Evolutionary conservation across 352 stramenopile species (phyloP), one percentile per base, ranked within the genome.

Genomic region (Phytopythium boreale): DNA sequence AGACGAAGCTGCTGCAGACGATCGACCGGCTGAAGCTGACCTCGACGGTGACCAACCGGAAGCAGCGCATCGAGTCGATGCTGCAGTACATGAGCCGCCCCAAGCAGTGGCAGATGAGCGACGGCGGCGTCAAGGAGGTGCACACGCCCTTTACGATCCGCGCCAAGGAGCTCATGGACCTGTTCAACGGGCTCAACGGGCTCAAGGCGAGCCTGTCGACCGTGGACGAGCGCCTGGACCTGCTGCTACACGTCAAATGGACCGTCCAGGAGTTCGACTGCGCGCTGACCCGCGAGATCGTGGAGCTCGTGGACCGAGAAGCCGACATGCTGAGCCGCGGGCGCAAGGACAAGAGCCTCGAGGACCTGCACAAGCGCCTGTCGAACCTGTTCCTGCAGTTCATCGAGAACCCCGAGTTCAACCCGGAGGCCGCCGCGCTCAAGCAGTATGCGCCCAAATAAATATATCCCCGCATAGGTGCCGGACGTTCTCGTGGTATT

Each of bases 161-260:
- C 31, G 93, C 93, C 22, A 92, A 92, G 51, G 92, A 98, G 65
- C 80, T 98, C 19, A 74, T 74, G 66, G 87, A 97, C 37, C 69
- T 98, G 37, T 97, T 95, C 64, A 74, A 90, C 67, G 89, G 84
- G 0, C 68, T 95, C 64, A 74, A 90, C 67, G 89, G 84, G 0
- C 68, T 98, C 7, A 76, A 85, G 55, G 70, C 67, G 17, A 63
- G 74, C 4, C 62, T 92, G 11, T 62, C 72, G 43, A 82, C 75
- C 19, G 77, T 95, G 11, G 89, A 98, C 51, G 89, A 98, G 56
- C 80, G 93, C 0, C 67, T 98, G 14, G 84, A 98, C 51, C 79
- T 98, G 60, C 68, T 98, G 46, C 71, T 98, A 39, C 87, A 98
- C 55, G 78, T 98, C 56, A 98, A 98, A 71, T 97, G 88, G 89